A percentile compares a stretch with the other conserved stretches of the same genome.
These are phyloP conservation scores for Hypoxylon sp. DNA, from an alignment of 2,329 filamentous ascomycete genomes.

Conservation along the genomic window DNA sequence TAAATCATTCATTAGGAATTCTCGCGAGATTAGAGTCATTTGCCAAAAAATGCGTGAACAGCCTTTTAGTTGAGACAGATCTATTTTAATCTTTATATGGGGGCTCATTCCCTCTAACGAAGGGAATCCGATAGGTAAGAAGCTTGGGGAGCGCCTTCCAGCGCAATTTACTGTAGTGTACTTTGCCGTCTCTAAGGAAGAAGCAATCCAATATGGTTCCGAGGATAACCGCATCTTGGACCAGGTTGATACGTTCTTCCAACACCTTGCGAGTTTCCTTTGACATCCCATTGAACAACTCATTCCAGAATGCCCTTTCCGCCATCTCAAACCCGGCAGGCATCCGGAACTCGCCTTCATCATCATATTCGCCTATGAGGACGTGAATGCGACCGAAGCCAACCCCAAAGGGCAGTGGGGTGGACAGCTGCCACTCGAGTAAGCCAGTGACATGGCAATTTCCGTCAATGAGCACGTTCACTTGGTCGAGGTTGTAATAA, in stretches of 20 bases:
- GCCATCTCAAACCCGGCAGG: constrained; percentile 50
- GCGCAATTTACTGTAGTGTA: no score
- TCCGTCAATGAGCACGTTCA: constrained; percentile 49
- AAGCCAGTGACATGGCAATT: constrained; percentile 46
- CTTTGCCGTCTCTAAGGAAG: constrained; percentile 49
- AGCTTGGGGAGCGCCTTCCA: constrained; percentile 51
- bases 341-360: constrained; percentile 49
- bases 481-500: constrained; percentile 52
- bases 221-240: constrained; percentile 53
- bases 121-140: constrained; percentile 50
- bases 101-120: constrained; percentile 29
- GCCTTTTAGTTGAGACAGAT: background rate
- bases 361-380: constrained; percentile 47
- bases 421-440: constrained; percentile 50
- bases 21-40: background rate
- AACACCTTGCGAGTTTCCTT: constrained; percentile 49
- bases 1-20: background rate
- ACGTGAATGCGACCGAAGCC: constrained; percentile 48
- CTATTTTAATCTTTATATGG: constrained; percentile 13
- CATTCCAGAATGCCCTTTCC: constrained; percentile 49
- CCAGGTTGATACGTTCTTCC: constrained; percentile 52
- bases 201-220: constrained; percentile 47
- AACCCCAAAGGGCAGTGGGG: constrained; percentile 36
- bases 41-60: background rate
- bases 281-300: constrained; percentile 49